Evolutionary conservation across 805 yeast species (phyloP).

Genomic region (Candida michaelii): DNA sequence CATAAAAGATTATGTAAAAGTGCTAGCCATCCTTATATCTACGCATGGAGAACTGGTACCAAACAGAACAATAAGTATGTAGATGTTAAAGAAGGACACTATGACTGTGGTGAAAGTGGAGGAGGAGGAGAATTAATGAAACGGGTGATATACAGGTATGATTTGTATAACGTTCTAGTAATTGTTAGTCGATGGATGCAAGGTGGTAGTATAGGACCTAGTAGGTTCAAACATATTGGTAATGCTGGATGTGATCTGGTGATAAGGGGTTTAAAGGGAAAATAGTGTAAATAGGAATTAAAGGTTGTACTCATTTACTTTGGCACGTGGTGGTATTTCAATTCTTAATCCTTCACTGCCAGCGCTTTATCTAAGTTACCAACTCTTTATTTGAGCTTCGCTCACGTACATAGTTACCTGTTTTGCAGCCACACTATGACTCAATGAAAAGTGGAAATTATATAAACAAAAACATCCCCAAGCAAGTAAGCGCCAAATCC

Average conservation of each 20-base stretch:
- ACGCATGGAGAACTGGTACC: constrained; percentile 65
- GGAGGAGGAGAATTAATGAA: constrained; percentile 61
- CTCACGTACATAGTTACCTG: no score
- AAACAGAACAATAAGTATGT: neutral
- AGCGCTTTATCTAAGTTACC: no score
- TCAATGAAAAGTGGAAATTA: no score
- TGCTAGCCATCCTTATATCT: constrained; percentile 72
- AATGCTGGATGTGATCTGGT: constrained; percentile 8
- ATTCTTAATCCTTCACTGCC: no score
- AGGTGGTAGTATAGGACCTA: constrained; percentile 70
- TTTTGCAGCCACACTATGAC: no score
- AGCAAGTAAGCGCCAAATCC: no score
- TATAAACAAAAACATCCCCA: no score
- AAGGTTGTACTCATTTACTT: no score
- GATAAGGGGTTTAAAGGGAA: neutral
- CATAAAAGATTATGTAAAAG: constrained; percentile 49
- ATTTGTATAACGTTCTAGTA: constrained; percentile 54
- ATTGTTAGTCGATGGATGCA: constrained; percentile 84
- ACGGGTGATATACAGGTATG: constrained; percentile 50
- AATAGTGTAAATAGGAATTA: no score
- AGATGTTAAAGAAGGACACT: constrained; percentile 54
- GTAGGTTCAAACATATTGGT: constrained; percentile 64
- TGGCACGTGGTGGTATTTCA: no score
- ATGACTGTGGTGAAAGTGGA: constrained; percentile 75
- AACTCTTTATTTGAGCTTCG: no score